A percentile compares a stretch with the other conserved stretches of the same genome.
These are phyloP conservation scores for Colletotrichum costaricense DNA, from an alignment of 2,329 filamentous ascomycete species.

Conservation along the genomic window DNA sequence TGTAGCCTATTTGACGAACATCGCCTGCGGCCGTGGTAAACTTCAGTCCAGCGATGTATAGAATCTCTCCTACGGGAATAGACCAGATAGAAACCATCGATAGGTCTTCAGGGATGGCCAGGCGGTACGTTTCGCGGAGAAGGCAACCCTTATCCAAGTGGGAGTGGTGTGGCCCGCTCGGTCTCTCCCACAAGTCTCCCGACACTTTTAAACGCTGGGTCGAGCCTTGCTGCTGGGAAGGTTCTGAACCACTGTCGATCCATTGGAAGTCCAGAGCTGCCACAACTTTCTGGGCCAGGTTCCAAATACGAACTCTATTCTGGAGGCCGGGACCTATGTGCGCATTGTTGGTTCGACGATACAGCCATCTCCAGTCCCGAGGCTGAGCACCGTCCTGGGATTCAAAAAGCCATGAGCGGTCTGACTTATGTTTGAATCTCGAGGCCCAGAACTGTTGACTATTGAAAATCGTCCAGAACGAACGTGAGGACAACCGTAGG, in stretches of 20 bases:
- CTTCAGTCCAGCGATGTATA: not conserved
- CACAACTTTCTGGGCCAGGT: not conserved
- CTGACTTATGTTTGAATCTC: constrained; percentile 13
- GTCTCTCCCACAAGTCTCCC: not conserved
- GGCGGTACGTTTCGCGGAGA: not conserved
- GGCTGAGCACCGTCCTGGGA: not conserved
- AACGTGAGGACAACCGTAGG: not conserved
- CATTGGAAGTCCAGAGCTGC: not conserved
- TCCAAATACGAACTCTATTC: not conserved
- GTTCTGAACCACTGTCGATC: not conserved
- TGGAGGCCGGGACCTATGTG: not conserved
- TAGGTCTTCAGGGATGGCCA: not conserved
- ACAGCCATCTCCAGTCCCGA: not conserved
- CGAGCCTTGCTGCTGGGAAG: not conserved
- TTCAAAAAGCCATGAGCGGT: constrained; percentile 30
- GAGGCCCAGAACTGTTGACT: constrained; percentile 33
- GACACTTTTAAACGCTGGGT: not conserved
- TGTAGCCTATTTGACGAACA: not conserved
- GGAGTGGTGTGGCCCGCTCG: not conserved
- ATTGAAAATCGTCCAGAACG: constrained; percentile 13
- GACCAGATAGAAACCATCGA: not conserved
- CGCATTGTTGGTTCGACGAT: not conserved
- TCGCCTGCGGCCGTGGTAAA: not conserved
- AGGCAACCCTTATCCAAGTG: not conserved
- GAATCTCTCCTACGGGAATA: not conserved